Percentiles rank a stretch among this genome's conserved stretches.
Conservation (phyloP, 179 eudicot species). For the Beta corolliflora region DNA sequence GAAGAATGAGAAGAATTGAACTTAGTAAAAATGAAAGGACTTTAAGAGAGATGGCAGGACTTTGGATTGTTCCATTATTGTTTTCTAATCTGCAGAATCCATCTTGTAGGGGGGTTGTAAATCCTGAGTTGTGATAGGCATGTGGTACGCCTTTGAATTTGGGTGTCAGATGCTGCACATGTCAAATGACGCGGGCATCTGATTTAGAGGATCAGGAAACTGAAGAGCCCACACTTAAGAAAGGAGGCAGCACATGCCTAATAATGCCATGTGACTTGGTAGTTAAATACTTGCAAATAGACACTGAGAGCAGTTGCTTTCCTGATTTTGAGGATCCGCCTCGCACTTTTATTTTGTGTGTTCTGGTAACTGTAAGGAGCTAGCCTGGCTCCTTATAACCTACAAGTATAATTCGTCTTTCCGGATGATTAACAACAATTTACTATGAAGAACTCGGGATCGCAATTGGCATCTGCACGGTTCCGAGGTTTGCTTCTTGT, state of each 20-base stretch:
- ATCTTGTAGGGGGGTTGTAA: neutral
- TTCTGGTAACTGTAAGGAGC: too few relatives aligned
- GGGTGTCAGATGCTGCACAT: neutral
- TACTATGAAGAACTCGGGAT: too few relatives aligned
- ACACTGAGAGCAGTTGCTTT: neutral
- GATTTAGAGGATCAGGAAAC: neutral
- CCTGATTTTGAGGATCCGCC: too few relatives aligned
- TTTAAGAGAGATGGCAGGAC: neutral
- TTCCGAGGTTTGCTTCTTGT: too few relatives aligned
- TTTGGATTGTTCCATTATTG: neutral
- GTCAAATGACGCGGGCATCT: neutral
- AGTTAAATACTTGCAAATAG: neutral
- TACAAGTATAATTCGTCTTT: too few relatives aligned
- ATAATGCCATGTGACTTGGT: conserved; percentile 19
- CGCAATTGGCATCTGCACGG: too few relatives aligned
- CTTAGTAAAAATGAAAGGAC: neutral
- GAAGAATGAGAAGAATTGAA: neutral
- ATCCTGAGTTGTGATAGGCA: conserved; percentile 17
- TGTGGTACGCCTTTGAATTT: conserved; percentile 15
- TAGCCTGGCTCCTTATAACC: too few relatives aligned
- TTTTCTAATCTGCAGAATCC: neutral
- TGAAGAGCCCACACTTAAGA: neutral
- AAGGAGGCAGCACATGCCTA: neutral
- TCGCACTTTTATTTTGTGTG: too few relatives aligned
- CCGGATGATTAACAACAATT: too few relatives aligned